Conservation (phyloP, 768 basidiomycete species). For the Termitomyces sp. region DNA sequence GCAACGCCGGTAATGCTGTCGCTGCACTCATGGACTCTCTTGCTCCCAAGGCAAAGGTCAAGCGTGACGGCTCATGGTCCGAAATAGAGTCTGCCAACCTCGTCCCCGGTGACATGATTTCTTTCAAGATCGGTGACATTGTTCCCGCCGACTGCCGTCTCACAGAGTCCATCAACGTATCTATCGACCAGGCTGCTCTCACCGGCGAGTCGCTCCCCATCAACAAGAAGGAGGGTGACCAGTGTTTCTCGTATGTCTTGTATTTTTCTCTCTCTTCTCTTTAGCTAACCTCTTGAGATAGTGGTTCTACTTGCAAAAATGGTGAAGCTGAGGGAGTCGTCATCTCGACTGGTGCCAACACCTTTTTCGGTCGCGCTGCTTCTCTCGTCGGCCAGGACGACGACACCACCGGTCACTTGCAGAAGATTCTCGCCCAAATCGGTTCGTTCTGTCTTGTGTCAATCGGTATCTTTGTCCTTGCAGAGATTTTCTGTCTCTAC, state of each 20-base stretch:
- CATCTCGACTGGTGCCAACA: constrained; percentile 96
- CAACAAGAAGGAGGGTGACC: constrained; percentile 89
- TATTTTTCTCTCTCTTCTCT: background rate
- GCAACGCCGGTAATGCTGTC: constrained; percentile 96
- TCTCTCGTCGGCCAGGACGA: constrained; percentile 97
- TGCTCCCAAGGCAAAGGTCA: constrained; percentile 94
- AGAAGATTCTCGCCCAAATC: constrained; percentile 97
- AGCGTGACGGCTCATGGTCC: constrained; percentile 76
- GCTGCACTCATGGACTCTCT: constrained; percentile 99
- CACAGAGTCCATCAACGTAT: constrained; percentile 94
- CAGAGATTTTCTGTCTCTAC: constrained; percentile 93
- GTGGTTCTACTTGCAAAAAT: constrained; percentile 97
- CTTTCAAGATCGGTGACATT: constrained; percentile 99
- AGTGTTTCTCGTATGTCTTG: constrained; percentile 92
- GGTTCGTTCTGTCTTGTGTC: constrained; percentile 96
- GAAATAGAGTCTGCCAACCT: constrained; percentile 90
- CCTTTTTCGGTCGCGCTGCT: constrained; percentile 98
- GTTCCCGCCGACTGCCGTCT: constrained; percentile 98
- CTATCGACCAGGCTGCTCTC: constrained; percentile 96
- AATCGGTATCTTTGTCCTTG: constrained; percentile 93
- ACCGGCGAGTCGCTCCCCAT: constrained; percentile 96
- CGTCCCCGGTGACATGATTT: constrained; percentile 93
- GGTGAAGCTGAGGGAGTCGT: constrained; percentile 99
- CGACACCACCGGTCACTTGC: constrained; percentile 96
- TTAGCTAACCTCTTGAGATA: constrained; percentile 22